Base-by-base conservation (phyloP, 371 early-diverging fungal species). In the Paramicrosporidium saccamoebae region DNA sequence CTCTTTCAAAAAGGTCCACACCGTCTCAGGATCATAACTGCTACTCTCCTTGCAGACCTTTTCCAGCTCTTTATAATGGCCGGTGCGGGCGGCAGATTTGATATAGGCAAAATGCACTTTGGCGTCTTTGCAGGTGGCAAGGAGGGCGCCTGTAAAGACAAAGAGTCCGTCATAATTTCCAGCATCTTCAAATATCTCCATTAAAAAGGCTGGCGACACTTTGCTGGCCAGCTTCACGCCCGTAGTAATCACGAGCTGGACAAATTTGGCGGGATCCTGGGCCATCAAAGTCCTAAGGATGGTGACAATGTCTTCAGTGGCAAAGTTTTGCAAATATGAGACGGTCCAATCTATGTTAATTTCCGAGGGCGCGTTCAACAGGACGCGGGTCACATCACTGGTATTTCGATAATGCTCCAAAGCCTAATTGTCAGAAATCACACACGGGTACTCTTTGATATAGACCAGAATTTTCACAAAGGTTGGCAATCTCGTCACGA, bases 91-190 rank as follows among this genome's bases (percentile, higher is more conserved):
- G 2, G 86, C 86, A 14, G 88, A 75, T 44, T 88, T 79, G 28
- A 92, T 92, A 40, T 88, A 92, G 50, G 79, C 84, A 60, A 75
- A 82, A 33, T 82, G 77, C 2, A 92, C 94, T 14, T 77, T 67
- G 5, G 72, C 56, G 31, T 88, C 88, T 33, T 75, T 65, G 30
- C 75, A 74, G 31, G 77, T 56, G 42, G 86, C 86, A 36, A 86
- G 86, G 20, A 82, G 59, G 0, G 86, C 60, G 0, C 84, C 88
- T 24, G 86, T 46, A 48, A 71, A 92, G 42, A 79, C 86, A 33
- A 42, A 36, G 32, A 49, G 43, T 42, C 82, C 94, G 45, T 92
- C 94, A 32, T 58, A 69, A 27, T 66, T 65, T 50, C 79, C 78
- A 60, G 47, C 63, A 5, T 45, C 42, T 51, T 92, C 92, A 30